Evolutionary conservation across 495 filamentous ascomycete genomes (phyloP), one percentile per base, ranked within the genome.

Genomic region (Annulohypoxylon maeteangense): DNA sequence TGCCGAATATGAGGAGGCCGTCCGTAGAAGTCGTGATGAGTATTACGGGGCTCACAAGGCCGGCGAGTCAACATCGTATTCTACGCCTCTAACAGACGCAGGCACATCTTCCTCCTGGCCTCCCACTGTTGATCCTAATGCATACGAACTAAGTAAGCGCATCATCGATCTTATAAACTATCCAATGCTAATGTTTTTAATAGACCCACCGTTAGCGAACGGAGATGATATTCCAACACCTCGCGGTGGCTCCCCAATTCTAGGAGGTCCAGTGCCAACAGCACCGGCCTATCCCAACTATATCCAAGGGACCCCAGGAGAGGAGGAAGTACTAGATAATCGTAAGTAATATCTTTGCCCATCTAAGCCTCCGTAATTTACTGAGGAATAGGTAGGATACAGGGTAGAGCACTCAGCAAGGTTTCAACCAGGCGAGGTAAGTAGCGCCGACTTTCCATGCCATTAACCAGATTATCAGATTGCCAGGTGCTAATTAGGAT

Each of bases 341-440:
- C 68, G 76, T 78, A 65, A 66, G 76, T 58, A 1, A 1, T 23
- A 50, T 22, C 12, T 55, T 12, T 0, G n/a, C 5, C 16, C 20
- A 27, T 45, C 44, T 0, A 51, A 50, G 11, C 2, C 8, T 55
- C n/a, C 5, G 27, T 50, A 67, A 16, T 54, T 63, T 66, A 63
- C 45, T 72, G 50, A 65, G 12, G 23, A 53, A 8, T 38, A 18
- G 36, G 62, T 22, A 85, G 83, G 79, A 20, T 85, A 79, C 29
- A 69, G 72, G 14, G 78, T 85, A 36, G 75, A 85, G 47, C 74
- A 65, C 27, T 84, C 83, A 2, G 47, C 40, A 6, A 81, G 66
- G 42, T 85, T 84, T 53, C 69, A 71, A 14, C 79, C 81, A 5
- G 83, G 83, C 3, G 75, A 77, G 67, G 83, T 84, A 62, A 69